Evolutionary conservation across 768 basidiomycete species (phyloP), one percentile per base, ranked within the genome.

Genomic region (Tricholomella constricta): DNA sequence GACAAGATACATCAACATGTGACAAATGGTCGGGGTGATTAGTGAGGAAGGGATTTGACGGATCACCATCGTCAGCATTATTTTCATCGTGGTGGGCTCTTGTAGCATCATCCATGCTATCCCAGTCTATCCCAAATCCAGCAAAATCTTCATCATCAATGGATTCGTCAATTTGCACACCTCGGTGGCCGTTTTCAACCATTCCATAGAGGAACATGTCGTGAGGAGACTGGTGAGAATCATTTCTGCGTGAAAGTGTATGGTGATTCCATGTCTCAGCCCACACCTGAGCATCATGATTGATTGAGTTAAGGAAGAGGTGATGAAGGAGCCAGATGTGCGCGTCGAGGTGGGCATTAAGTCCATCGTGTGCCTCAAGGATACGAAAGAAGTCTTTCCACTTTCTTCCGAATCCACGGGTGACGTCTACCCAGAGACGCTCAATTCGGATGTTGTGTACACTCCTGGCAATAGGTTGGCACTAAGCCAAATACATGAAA

Each of bases 391-490:
- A 73, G 0, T 52, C 37, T 38, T 73, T 70, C 75, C 76, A 78
- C 43, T 73, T 75, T 25, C 41, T 22, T 2, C 72, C 70, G 55
- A 73, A 64, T 0, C 65, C 67, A 15, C 37, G 15, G 0, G 70
- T 76, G 12, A 76, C 63, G 40, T 77, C 70, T 25, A 61, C 62
- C 74, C 76, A 78, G 0, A 77, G 57, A 1, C 68, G 57, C 42
- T 78, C 73, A 27, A 76, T 72, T 0, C 71, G 61, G 6, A 66
- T 72, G 43, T 76, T 78, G 52, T 77, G 69, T 11, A 77, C 69
- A 59, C 69, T 72, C 38, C 73, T 74, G 45, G 9, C 42, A n/a
- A 32, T 26, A 29, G 36, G 34, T 26, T 26, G 50, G n/a, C n/a
- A n/a, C 54, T 23, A 40, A 31, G 44, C 50, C 8, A 15, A 23